Base-by-base conservation (phyloP, 139 green algal species). In the Chlamydomonas eustigma region DNA sequence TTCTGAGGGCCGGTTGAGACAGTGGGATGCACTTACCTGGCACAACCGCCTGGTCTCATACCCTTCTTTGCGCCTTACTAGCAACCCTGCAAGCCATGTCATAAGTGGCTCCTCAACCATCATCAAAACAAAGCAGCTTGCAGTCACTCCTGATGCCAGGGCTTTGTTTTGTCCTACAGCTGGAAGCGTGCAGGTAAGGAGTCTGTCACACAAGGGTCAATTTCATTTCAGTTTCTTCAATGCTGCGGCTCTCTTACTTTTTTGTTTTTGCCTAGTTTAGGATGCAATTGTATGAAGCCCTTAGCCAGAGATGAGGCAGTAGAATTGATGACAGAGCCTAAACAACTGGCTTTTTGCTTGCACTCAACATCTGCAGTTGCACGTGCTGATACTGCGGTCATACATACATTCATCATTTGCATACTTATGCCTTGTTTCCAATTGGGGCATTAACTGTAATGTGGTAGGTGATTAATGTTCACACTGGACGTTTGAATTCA, bases 111-210 rank as follows among this genome's bases (percentile, higher is more conserved):
- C n/a, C n/a, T 12, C 44, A 18, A 18, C 44, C 18, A 18, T 18
- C 12, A 18, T 12, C 12, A 58, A 18, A 18, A 12, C 76, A 0
- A 73, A 87, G 30, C 89, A 93, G 80, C 51, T 96, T 50, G 83
- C 82, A 5, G 81, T 92, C 1, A 85, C 82, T 4, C 71, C 78
- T n/a, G 92, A 96, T 75, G 72, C 76, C 0, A 37, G 70, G 2
- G 37, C 84, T 3, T 50, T 96, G 5, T 97, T 97, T 71, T 82
- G 91, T 64, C 93, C 93, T 0, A 87, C 84, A 6, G 93, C 89
- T 3, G 85, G 74, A 30, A 78, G 78, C 34, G 81, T 91, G 5
- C 84, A 90, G 79, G 86, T 90, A 51, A 31, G 77, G 50, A 31
- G 65, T 58, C 8, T 8, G 8, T 44, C 8, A 44, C 25, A 73